These are phyloP conservation scores for Microdochium trichocladiopsis DNA, from an alignment of 2,329 filamentous ascomycete genomes.

Conservation along the genomic window DNA sequence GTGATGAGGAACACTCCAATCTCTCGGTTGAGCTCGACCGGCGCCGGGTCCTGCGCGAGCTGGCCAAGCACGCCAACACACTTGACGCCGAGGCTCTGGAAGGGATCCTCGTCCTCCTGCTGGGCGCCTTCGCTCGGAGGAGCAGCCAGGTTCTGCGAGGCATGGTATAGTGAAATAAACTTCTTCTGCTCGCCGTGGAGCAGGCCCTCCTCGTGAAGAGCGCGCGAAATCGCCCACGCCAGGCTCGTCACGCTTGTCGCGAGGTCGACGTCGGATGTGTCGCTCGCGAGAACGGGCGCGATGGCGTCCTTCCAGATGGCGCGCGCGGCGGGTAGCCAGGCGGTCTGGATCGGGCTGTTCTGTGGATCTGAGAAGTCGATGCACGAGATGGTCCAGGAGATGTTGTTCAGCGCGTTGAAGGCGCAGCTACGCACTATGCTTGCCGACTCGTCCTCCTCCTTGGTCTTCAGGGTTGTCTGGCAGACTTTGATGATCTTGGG, in stretches of 20 bases:
- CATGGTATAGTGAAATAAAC: slow-evolving; percentile 60
- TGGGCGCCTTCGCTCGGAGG: slow-evolving; percentile 10
- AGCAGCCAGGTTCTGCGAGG: slow-evolving; percentile 35
- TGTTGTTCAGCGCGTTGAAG: slow-evolving; percentile 57
- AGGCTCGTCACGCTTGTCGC: slow-evolving; percentile 59
- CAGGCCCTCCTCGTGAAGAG: slow-evolving; percentile 40
- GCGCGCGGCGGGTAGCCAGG: slow-evolving; percentile 47
- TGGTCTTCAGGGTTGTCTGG: slow-evolving; percentile 32
- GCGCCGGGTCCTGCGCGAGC: slow-evolving; percentile 49
- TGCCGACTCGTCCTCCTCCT: slow-evolving; percentile 29
- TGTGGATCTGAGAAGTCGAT: slow-evolving; percentile 50
- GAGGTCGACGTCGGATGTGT: slow-evolving; percentile 54
- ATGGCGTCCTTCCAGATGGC: slow-evolving; percentile 52
- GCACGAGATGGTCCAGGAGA: slow-evolving; percentile 58
- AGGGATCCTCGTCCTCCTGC: slow-evolving; percentile 39
- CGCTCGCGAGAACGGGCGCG: slow-evolving; percentile 47
- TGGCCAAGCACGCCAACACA: slow-evolving; percentile 61
- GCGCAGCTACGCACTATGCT: slow-evolving; percentile 43
- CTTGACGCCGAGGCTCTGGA: slow-evolving; percentile 57
- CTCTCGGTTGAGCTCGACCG: slow-evolving; percentile 49
- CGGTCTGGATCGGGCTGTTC: slow-evolving; percentile 41
- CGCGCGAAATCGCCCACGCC: slow-evolving; percentile 57
- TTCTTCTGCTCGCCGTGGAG: slow-evolving; percentile 48
- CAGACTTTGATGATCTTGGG: slow-evolving; percentile 37
- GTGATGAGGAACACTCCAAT: slow-evolving; percentile 57